These are phyloP conservation scores for Boletus tylopilopsis DNA, from an alignment of 768 basidiomycete genomes.

Conservation along the genomic window DNA sequence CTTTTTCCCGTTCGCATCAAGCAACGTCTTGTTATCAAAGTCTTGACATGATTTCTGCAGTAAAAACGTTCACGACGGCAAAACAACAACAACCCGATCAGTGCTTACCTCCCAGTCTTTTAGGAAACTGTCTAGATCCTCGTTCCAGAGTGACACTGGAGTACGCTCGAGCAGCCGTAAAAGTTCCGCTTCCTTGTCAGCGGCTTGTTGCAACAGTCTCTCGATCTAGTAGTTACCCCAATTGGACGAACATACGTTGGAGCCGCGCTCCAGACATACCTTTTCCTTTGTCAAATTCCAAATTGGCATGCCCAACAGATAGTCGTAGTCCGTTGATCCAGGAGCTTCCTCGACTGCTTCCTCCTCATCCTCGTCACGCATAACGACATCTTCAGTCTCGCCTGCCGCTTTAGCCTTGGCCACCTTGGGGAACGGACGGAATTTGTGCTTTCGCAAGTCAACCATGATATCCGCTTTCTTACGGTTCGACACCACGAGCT, in stretches of 20 bases:
- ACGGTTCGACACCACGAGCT: conserved; percentile 80
- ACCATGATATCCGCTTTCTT: conserved; percentile 83
- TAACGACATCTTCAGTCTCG: conserved; percentile 57
- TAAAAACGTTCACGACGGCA: conserved; percentile 3
- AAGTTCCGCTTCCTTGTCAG: conserved; percentile 80
- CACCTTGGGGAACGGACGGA: conserved; percentile 89
- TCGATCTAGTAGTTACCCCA: conserved; percentile 55
- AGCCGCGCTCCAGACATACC: conserved; percentile 37
- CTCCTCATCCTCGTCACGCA: conserved; percentile 46
- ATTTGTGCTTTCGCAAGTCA: conserved; percentile 79
- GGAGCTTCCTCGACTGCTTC: conserved; percentile 38
- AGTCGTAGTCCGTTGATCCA: conserved; percentile 75
- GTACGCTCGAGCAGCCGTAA: conserved; percentile 70
- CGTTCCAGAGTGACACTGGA: conserved; percentile 85
- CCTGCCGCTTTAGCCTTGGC: conserved; percentile 62
- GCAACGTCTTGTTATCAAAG: conserved; percentile 42
- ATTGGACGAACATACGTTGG: conserved; percentile 4
- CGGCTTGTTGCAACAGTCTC: conserved; percentile 74
- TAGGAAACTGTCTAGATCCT: conserved; percentile 81
- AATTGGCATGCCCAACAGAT: conserved; percentile 92
- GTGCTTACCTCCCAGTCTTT: conserved; percentile 76
- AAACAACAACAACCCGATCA: not conserved
- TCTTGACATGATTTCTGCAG: conserved; percentile 38
- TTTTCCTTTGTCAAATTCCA: conserved; percentile 93
- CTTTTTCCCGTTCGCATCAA: conserved; percentile 49